phyloP scores from a whole-genome alignment of 345 rosid species.

The Limnanthes douglasii region DNA sequence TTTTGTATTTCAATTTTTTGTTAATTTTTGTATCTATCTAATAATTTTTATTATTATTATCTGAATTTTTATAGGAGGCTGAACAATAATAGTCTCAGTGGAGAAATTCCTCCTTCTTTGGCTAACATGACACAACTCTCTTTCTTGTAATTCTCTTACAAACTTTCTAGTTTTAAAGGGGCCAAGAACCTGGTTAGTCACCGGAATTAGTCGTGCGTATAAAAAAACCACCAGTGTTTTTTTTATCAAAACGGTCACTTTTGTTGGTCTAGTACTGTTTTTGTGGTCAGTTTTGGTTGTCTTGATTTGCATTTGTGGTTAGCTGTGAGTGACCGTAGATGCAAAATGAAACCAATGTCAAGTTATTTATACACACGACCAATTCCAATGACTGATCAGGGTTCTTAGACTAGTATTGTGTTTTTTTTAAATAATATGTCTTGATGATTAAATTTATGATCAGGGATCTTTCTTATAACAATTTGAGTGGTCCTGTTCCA shows the following conservation, averaged over 20 bases:
- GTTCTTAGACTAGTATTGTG: too few species aligned
- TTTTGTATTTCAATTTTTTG: background rate
- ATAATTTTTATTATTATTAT: conserved; percentile 9
- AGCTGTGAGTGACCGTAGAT: too few species aligned
- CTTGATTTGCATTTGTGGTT: too few species aligned
- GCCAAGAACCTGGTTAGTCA: too few species aligned
- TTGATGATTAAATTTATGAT: background rate
- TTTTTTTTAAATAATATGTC: background rate
- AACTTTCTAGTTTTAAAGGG: conserved; percentile 1
- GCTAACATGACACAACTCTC: conserved; percentile 65
- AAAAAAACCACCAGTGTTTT: too few species aligned
- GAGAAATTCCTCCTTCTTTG: conserved; percentile 57
- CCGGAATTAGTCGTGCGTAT: too few species aligned
- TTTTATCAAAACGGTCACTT: too few species aligned
- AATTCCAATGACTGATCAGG: too few species aligned
- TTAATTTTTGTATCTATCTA: background rate
- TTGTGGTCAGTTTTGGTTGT: too few species aligned
- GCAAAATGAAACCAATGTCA: too few species aligned
- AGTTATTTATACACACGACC: too few species aligned
- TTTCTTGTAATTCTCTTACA: conserved; percentile 45
- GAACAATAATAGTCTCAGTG: conserved; percentile 60
- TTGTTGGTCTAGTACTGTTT: background rate
- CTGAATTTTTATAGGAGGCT: conserved; percentile 35
- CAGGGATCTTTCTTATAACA: conserved; percentile 55
- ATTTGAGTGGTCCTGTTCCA: conserved; percentile 46